A percentile compares a stretch with the other conserved stretches of the same genome.
These are phyloP conservation scores for Sporothrix brunneoviolacea DNA, from an alignment of 2,329 filamentous ascomycete genomes.

Conservation along the genomic window DNA sequence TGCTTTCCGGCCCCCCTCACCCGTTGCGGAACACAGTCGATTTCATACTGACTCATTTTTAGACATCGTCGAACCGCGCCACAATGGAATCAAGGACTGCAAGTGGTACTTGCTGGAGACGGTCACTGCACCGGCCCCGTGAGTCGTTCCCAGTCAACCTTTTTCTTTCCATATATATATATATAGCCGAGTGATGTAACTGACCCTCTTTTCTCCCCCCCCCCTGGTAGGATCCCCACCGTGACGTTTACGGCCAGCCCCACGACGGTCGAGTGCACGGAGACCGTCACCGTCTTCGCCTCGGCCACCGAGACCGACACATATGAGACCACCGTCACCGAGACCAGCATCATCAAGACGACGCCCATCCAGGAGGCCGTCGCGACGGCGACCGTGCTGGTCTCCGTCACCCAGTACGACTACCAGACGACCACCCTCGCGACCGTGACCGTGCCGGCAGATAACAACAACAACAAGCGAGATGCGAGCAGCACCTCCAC, in stretches of 20 bases:
- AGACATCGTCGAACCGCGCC: not conserved
- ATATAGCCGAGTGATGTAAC: not conserved
- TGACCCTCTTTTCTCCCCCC: not conserved
- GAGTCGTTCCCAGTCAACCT: too few species aligned
- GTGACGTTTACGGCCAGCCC: constrained; percentile 1
- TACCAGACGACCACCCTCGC: constrained; percentile 5
- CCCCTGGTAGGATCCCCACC: not conserved
- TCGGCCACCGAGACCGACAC: not conserved
- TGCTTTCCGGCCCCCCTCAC: not conserved
- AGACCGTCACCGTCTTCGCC: not conserved
- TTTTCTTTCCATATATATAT: not conserved
- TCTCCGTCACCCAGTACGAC: not conserved
- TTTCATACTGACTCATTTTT: not conserved
- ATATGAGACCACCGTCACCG: not conserved
- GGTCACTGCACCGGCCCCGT: not conserved
- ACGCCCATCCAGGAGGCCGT: not conserved
- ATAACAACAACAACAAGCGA: not conserved
- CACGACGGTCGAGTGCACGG: not conserved
- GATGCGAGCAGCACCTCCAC: not conserved
- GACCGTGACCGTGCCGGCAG: not conserved
- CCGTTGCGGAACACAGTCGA: too few species aligned
- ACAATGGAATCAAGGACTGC: not conserved
- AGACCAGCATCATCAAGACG: constrained; percentile 6
- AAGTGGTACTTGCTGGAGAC: not conserved
- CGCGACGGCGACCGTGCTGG: not conserved